Evolutionary conservation across 2,329 filamentous ascomycete genomes (phyloP), one percentile per base, ranked within the genome.

Genomic region (Colletotrichum kahawae): DNA sequence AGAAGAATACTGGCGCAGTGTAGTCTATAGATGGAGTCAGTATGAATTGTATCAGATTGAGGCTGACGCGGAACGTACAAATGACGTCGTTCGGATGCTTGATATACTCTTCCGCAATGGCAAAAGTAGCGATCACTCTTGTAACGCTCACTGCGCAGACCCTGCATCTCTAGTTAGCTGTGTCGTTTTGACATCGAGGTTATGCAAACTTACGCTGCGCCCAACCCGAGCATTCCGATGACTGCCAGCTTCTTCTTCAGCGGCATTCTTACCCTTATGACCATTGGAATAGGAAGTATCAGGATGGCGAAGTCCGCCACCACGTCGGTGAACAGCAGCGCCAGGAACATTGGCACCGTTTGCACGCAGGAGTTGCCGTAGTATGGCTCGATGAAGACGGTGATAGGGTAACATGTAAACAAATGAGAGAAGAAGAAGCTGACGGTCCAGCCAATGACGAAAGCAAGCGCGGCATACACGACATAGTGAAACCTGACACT

Each of bases 1-100:
- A 86, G 78, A 82, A 82, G 31, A 82, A 80, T 4, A 78, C 78
- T 0, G 79, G 79, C 2, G 79, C 79, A 1, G 79, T 80, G 48
- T 81, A 80, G 43, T 81, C 79, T 80, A 24, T 4, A 7, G 21
- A 7, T 4, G 3, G 9, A 67, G 18, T 59, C 60, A 3, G 36
- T 21, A 10, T 14, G 6, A 13, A 4, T n/a, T n/a, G 13, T 9
- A 16, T 29, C 3, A 3, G 7, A 29, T 18, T 27, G 18, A 31
- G 4, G 18, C 16, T 34, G 18, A 4, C 4, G 1, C 27, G 5
- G 6, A 31, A 31, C 79, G n/a, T 77, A 81, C 79, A 81, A 6
- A 79, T 81, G 56, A 79, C 78, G 14, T 81, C 78, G 63, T 79
- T 77, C 18, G 77, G 78, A 38, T 77, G 77, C 8, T 69, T 68